These are phyloP conservation scores for Zoysia matrella DNA, from an alignment of 202 grass and related monocot species.

Conservation along the genomic window DNA sequence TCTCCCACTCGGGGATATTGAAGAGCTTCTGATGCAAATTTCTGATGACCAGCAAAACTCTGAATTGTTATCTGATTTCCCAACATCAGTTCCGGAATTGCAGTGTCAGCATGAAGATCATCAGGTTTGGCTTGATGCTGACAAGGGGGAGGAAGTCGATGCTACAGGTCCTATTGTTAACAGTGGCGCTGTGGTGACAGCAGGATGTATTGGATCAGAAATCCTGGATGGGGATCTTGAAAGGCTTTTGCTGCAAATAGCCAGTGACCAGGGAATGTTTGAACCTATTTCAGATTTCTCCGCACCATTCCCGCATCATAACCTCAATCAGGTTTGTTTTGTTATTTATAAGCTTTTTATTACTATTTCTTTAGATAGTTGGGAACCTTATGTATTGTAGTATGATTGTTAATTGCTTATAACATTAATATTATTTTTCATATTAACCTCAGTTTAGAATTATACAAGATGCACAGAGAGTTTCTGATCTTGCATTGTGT, in stretches of 20 bases:
- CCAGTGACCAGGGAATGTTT: slow-evolving; percentile 53
- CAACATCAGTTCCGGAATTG: slow-evolving; percentile 18
- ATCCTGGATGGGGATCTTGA: slow-evolving; percentile 64
- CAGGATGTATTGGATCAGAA: slow-evolving; percentile 11
- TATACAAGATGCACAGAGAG: not conserved
- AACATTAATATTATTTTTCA: no score
- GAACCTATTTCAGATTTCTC: slow-evolving; percentile 38
- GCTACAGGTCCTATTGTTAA: slow-evolving; percentile 26
- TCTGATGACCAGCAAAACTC: slow-evolving; percentile 35
- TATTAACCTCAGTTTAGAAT: not conserved
- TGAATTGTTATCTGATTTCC: slow-evolving; percentile 18
- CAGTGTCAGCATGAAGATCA: slow-evolving; percentile 30
- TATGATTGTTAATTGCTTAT: no score
- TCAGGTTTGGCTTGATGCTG: slow-evolving; percentile 44
- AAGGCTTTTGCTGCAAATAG: slow-evolving; percentile 63
- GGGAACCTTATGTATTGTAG: no score
- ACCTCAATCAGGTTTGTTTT: slow-evolving; percentile 37
- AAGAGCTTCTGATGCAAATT: slow-evolving; percentile 53
- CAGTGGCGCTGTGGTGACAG: not conserved
- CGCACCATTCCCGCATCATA: slow-evolving; percentile 8
- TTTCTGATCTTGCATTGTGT: not conserved
- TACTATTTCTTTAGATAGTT: not conserved
- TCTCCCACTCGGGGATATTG: slow-evolving; percentile 56
- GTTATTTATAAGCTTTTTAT: slow-evolving; percentile 4
- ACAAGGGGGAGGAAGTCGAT: slow-evolving; percentile 33